phyloP scores from a whole-genome alignment of 495 filamentous ascomycete species.

The Poronia punctata region DNA sequence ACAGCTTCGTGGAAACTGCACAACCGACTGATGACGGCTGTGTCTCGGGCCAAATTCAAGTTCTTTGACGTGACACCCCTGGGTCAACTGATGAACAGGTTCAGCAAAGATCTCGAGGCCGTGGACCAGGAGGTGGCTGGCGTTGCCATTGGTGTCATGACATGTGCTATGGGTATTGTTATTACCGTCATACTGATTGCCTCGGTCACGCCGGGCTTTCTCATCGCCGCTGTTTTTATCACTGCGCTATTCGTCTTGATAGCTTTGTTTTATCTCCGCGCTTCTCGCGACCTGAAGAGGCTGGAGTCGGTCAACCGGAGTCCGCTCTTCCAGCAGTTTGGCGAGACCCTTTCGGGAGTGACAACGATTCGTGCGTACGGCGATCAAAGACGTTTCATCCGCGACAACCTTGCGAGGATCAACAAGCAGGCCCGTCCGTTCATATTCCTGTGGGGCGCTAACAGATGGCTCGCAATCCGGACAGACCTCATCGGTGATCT shows the following conservation, averaged over 20 bases:
- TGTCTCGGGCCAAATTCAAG: slow-evolving; percentile 85
- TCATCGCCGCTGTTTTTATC: slow-evolving; percentile 84
- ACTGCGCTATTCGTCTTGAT: slow-evolving; percentile 73
- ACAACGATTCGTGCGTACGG: slow-evolving; percentile 98
- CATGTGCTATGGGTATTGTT: slow-evolving; percentile 55
- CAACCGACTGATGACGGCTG: slow-evolving; percentile 63
- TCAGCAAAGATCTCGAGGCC: slow-evolving; percentile 94
- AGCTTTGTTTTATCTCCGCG: slow-evolving; percentile 80
- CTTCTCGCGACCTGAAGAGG: slow-evolving; percentile 88
- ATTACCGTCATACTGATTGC: slow-evolving; percentile 91
- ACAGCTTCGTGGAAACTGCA: slow-evolving; percentile 85
- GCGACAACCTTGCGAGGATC: slow-evolving; percentile 84
- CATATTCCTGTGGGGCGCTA: slow-evolving; percentile 95
- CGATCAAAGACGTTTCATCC: slow-evolving; percentile 85
- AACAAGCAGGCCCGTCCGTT: slow-evolving; percentile 90
- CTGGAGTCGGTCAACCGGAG: slow-evolving; percentile 91
- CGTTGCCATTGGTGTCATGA: slow-evolving; percentile 63
- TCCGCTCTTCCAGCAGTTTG: slow-evolving; percentile 96
- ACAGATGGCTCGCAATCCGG: slow-evolving; percentile 91
- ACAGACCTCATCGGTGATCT: slow-evolving; percentile 87
- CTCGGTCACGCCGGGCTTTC: slow-evolving; percentile 84
- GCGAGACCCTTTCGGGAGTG: slow-evolving; percentile 90
- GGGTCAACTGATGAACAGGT: slow-evolving; percentile 96
- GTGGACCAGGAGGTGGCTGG: slow-evolving; percentile 95
- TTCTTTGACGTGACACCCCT: slow-evolving; percentile 98